A percentile compares a stretch with the other conserved stretches of the same genome.
Conservation (phyloP, 176 grass and related monocot species). For the Pontederia crassipes region DNA sequence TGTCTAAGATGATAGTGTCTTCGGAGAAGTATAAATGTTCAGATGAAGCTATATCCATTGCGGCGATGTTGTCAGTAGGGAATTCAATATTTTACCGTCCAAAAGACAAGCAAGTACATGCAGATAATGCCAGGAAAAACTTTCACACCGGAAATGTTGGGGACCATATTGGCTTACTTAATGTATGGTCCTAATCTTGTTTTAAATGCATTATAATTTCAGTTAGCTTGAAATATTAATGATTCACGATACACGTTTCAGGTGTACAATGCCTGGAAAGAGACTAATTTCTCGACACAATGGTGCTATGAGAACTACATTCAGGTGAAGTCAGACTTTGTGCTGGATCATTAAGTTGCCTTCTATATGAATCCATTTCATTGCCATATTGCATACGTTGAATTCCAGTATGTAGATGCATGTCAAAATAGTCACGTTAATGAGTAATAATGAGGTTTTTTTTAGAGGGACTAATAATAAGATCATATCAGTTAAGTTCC, state of each 20-base stretch:
- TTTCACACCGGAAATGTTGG: constrained; percentile 89
- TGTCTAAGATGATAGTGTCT: constrained; percentile 86
- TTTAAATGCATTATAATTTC: background rate
- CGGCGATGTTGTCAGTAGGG: constrained; percentile 73
- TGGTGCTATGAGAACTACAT: constrained; percentile 97
- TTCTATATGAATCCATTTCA: background rate
- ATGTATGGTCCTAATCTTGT: constrained; percentile 34
- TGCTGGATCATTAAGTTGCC: too few species aligned
- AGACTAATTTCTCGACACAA: constrained; percentile 84
- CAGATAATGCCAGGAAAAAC: constrained; percentile 82
- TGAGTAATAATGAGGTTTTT: too few species aligned
- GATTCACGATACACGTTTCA: constrained; percentile 25
- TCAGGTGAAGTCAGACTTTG: constrained; percentile 35
- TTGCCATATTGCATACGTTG: background rate
- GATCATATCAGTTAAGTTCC: too few species aligned
- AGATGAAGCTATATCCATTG: constrained; percentile 70
- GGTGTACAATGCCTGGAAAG: constrained; percentile 93
- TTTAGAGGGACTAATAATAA: too few species aligned
- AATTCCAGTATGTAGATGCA: too few species aligned
- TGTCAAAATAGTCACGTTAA: too few species aligned
- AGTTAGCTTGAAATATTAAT: constrained; percentile 5
- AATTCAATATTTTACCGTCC: constrained; percentile 97
- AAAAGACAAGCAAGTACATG: constrained; percentile 94
- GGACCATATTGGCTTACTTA: constrained; percentile 84
- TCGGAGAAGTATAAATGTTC: constrained; percentile 88